Base-by-base conservation (phyloP, 2,329 filamentous ascomycete genomes). In the Arthrobotrys sphaeroides region DNA sequence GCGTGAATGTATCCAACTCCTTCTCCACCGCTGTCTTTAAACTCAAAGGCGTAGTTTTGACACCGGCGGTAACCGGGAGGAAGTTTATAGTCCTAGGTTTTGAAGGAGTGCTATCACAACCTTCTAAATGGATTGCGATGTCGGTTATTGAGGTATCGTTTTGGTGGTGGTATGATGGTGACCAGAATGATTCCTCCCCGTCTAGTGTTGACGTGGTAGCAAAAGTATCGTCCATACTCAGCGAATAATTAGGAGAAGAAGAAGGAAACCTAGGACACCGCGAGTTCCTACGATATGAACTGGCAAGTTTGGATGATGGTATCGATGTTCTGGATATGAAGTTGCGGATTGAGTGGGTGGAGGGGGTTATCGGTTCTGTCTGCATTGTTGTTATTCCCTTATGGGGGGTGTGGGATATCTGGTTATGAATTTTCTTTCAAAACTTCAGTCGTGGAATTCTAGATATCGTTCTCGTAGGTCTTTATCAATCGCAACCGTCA, bases 271-370 rank as follows among this genome's bases (percentile, higher is more conserved):
- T 4, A n/a, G 61, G 61, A 31, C 24, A 55, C 13, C 31, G 20
- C n/a, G 67, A 72, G 40, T 64, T 64, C 13, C 67, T 57, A 28
- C 67, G 45, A 22, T 72, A 64, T 0, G 67, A 45, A 10, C 13
- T 22, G 18, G 53, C 57, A 22, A 64, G 55, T 0, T 24, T 36
- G 6, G 12, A 20, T 0, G 55, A 24, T 1, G 59, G 49, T 1
- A 49, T 18, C 26, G 20, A 33, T 6, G 57, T 64, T 47, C 49
- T 18, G 9, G 1, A 12, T 9, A 24, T 10, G 38, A 64, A 72
- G 33, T 49, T 36, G 20, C 57, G 57, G 38, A 64, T 64, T 10
- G 59, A 62, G n/a, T 57, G 36, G 10, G 57, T 40, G 1, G 33
- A 57, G 5, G 67, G 67, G 2, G 67, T 64, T 24, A 40, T 22